Percentiles rank a stretch among this genome's conserved stretches.
Evolutionary conservation across 768 basidiomycete genomes (phyloP).

Genomic region (Pisolithus albus): DNA sequence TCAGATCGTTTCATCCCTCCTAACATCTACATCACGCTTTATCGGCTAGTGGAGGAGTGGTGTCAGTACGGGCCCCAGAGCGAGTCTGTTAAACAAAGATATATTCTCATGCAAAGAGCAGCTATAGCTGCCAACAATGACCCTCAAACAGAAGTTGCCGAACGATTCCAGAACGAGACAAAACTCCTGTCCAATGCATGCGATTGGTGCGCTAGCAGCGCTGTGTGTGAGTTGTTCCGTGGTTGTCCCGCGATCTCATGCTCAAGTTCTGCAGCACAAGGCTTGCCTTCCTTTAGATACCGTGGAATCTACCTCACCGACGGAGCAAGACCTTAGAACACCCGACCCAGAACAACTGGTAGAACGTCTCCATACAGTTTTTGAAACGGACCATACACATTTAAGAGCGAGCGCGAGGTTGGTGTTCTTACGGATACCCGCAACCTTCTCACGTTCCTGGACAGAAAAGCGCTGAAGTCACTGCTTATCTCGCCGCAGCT

Average conservation of each 20-base stretch:
- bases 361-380: slow-evolving; percentile 63
- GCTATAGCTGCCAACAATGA: slow-evolving; percentile 50
- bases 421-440: slow-evolving; percentile 22
- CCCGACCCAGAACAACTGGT: slow-evolving; percentile 48
- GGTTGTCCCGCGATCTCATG: not conserved
- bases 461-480: slow-evolving; percentile 70
- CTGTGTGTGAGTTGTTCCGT: slow-evolving; percentile 57
- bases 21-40: slow-evolving; percentile 71
- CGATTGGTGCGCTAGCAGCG: slow-evolving; percentile 81
- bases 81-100: slow-evolving; percentile 63
- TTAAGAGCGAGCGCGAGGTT: slow-evolving; percentile 60
- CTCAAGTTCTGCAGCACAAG: slow-evolving; percentile 49
- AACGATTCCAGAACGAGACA: slow-evolving; percentile 66
- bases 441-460: slow-evolving; percentile 7
- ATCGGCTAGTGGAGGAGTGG: slow-evolving; percentile 89
- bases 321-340: slow-evolving; percentile 53
- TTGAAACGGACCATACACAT: slow-evolving; percentile 49
- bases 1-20: slow-evolving; percentile 71
- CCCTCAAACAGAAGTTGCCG: slow-evolving; percentile 43
- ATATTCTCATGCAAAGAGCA: slow-evolving; percentile 64
- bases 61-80: slow-evolving; percentile 76
- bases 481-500: slow-evolving; percentile 52
- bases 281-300: slow-evolving; percentile 65
- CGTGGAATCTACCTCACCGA: slow-evolving; percentile 51
- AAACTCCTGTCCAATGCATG: slow-evolving; percentile 68